A percentile compares a stretch with the other conserved stretches of the same genome.
Conservation (phyloP, 2,329 filamentous ascomycete genomes). For the Pestalotiopsis fici region DNA sequence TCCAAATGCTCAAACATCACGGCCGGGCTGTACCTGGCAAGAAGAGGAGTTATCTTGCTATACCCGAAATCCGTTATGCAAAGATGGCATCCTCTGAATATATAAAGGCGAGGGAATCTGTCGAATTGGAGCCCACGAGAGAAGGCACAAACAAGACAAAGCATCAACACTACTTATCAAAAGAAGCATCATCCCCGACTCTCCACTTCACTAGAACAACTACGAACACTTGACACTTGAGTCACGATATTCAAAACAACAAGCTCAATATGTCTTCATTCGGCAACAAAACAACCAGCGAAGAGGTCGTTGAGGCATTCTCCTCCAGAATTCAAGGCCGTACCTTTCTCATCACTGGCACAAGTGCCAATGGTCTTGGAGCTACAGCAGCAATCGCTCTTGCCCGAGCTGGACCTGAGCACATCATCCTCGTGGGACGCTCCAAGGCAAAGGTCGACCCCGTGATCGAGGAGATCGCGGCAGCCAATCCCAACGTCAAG, state of each 20-base stretch:
- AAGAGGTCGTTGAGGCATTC: constrained; percentile 15
- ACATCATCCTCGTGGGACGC: constrained; percentile 18
- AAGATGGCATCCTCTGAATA: neutral
- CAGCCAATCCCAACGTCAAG: constrained; percentile 13
- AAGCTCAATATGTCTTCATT: constrained; percentile 14
- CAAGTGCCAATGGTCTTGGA: constrained; percentile 14
- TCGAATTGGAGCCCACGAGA: neutral
- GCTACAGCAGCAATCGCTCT: constrained; percentile 9
- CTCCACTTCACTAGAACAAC: neutral
- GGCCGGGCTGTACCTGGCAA: neutral
- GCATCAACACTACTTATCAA: neutral
- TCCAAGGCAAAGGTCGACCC: constrained; percentile 15
- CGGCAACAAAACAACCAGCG: constrained; percentile 4
- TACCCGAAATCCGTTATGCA: neutral
- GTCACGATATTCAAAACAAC: neutral
- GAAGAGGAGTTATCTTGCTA: neutral
- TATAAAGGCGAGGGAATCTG: neutral
- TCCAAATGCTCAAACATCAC: neutral
- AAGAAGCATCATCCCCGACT: neutral
- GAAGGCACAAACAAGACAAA: neutral
- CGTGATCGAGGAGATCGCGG: constrained; percentile 17
- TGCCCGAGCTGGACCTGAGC: constrained; percentile 12
- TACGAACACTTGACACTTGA: neutral
- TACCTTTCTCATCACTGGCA: constrained; percentile 21
- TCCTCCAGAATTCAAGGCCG: constrained; percentile 16